These are phyloP conservation scores for Penicillium sp. DNA, from an alignment of 2,329 filamentous ascomycete species.

Conservation along the genomic window DNA sequence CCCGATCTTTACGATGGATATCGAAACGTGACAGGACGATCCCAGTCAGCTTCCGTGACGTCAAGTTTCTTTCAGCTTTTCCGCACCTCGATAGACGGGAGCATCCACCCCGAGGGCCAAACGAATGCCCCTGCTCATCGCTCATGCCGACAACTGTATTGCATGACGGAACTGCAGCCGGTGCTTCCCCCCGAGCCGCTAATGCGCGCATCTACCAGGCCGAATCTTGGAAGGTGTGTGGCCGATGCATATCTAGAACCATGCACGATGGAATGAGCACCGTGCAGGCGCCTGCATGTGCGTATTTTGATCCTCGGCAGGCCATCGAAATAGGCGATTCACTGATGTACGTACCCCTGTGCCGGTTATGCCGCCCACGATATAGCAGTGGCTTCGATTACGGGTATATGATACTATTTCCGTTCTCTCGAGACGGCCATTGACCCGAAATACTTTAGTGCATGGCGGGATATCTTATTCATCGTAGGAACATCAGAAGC, in stretches of 20 bases:
- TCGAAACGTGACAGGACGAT: not conserved
- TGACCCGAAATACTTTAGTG: not conserved
- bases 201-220: slow-evolving; percentile 28
- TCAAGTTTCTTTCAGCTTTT: slow-evolving; percentile 15
- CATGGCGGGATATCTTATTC: not conserved
- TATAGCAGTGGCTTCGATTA: not conserved
- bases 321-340: slow-evolving; percentile 9
- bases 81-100: slow-evolving; percentile 18
- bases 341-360: not conserved
- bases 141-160: slow-evolving; percentile 11
- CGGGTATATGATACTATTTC: not conserved
- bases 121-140: slow-evolving; percentile 12
- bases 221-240: slow-evolving; percentile 6
- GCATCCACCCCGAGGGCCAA: slow-evolving; percentile 8
- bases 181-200: slow-evolving; percentile 36
- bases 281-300: slow-evolving; percentile 5
- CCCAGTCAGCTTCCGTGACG: slow-evolving; percentile 14
- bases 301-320: slow-evolving; percentile 7
- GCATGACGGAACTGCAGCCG: slow-evolving; percentile 27
- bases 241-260: slow-evolving; percentile 23
- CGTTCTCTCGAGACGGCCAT: not conserved
- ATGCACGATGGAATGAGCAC: slow-evolving; percentile 3
- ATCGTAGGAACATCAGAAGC: not conserved
- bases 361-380: not conserved
- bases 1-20: not conserved